phyloP scores from a whole-genome alignment of 306 rosid genomes.

The Dalbergia cochinchinensis region DNA sequence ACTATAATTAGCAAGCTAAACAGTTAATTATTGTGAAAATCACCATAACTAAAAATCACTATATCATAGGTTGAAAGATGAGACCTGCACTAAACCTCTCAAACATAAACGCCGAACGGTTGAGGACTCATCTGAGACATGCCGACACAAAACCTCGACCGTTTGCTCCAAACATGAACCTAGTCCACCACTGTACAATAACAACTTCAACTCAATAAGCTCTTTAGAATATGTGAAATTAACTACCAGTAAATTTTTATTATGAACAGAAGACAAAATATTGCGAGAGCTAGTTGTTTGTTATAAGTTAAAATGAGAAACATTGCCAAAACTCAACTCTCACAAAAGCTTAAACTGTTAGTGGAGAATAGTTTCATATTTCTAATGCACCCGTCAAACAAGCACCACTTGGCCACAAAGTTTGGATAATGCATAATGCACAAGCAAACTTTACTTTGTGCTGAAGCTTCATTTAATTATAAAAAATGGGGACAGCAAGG shows the following conservation, averaged over 20 bases:
- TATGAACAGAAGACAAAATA: conserved; percentile 2
- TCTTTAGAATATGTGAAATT: neutral
- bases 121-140: conserved; percentile 90
- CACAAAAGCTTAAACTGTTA: conserved; percentile 2
- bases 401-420: neutral
- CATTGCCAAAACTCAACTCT: neutral
- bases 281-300: conserved; percentile 8
- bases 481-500: neutral
- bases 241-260: conserved; percentile 17
- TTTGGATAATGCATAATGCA: neutral
- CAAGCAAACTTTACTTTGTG: neutral
- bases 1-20: conserved; percentile 7
- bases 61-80: conserved; percentile 34
- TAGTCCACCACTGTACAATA: conserved; percentile 70
- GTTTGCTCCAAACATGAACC: conserved; percentile 85
- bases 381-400: neutral
- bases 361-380: conserved; percentile 10
- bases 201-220: conserved; percentile 43
- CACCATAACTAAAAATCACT: conserved; percentile 4
- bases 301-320: conserved; percentile 28
- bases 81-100: conserved; percentile 95
- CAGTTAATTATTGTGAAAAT: conserved; percentile 8
- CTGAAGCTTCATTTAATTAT: neutral
- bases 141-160: conserved; percentile 89
- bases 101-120: conserved; percentile 91